Percentiles rank a stretch among this genome's conserved stretches.
Conservation (phyloP, 371 early-diverging fungal genomes). For the Syncephalastrum contaminatum region DNA sequence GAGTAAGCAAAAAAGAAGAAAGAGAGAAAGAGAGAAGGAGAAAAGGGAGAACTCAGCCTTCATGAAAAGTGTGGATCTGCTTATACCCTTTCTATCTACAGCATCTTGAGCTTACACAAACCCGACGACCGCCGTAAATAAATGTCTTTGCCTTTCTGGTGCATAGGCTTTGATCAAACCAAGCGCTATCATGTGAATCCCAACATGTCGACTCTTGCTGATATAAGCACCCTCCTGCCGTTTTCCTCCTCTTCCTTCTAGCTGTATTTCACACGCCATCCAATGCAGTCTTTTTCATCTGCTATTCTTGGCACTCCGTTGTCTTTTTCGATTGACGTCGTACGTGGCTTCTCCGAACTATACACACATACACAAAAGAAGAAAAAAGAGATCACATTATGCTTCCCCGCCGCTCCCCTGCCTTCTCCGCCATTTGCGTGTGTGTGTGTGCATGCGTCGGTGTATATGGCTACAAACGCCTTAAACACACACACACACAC, state of each 20-base stretch:
- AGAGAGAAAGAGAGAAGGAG: conserved; percentile 9
- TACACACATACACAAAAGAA: too few species aligned
- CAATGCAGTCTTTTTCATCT: neutral
- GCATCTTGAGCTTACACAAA: neutral
- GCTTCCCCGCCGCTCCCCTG: too few species aligned
- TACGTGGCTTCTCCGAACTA: neutral
- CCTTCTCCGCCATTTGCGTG: too few species aligned
- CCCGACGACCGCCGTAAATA: neutral
- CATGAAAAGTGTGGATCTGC: neutral
- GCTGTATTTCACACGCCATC: too few species aligned
- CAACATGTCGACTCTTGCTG: too few species aligned
- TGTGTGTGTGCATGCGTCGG: too few species aligned
- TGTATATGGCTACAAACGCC: too few species aligned
- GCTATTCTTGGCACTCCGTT: conserved; percentile 1
- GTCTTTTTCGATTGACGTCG: neutral
- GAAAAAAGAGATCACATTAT: too few species aligned
- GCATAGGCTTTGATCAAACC: conserved; percentile 1
- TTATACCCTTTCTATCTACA: too few species aligned
- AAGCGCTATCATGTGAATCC: neutral
- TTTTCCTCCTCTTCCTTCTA: neutral
- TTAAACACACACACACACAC: too few species aligned
- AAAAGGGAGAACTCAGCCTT: conserved; percentile 8
- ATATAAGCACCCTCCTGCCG: too few species aligned
- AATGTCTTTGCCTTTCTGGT: conserved; percentile 5
- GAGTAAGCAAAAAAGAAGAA: conserved; percentile 4